These are phyloP conservation scores for Tripterygium wilfordii DNA, from an alignment of 177 flowering plant species.

Conservation along the genomic window DNA sequence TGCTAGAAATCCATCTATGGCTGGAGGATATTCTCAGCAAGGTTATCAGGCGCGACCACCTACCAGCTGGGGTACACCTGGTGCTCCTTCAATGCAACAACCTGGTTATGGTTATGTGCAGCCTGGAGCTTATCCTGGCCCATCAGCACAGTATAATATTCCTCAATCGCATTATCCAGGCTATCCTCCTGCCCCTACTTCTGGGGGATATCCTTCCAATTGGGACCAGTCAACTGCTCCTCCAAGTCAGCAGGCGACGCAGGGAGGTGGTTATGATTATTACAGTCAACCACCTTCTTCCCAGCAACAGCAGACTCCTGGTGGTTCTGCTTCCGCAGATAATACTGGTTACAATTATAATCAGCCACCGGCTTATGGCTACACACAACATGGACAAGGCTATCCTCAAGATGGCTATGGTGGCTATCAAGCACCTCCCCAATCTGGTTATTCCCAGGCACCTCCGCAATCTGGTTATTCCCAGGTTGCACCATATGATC, in stretches of 20 bases:
- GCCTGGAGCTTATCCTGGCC: conserved; percentile 75
- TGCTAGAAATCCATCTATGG: conserved; percentile 60
- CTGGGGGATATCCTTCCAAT: conserved; percentile 56
- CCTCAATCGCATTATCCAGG: conserved; percentile 66
- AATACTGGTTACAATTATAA: conserved; percentile 48
- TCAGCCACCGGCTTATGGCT: conserved; percentile 52
- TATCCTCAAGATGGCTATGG: conserved; percentile 85
- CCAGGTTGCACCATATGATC: conserved; percentile 63
- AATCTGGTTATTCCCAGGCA: no score
- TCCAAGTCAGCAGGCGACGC: conserved; percentile 53
- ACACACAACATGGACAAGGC: conserved; percentile 50
- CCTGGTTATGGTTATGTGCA: conserved; percentile 82
- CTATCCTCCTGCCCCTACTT: conserved; percentile 67
- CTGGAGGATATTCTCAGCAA: conserved; percentile 80
- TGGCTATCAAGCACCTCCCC: no score
- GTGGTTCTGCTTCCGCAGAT: conserved; percentile 46
- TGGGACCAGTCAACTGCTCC: conserved; percentile 82
- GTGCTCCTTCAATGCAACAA: conserved; percentile 67
- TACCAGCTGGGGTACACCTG: conserved; percentile 68
- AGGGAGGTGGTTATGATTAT: conserved; percentile 83
- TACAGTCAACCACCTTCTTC: conserved; percentile 40
- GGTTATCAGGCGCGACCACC: conserved; percentile 86
- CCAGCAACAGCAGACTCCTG: conserved; percentile 52
- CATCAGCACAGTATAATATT: conserved; percentile 68
- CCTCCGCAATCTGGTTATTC: conserved; percentile 66